Evolutionary conservation across 1,284 basidiomycete species (phyloP).

Genomic region (Spongiforma sp.): DNA sequence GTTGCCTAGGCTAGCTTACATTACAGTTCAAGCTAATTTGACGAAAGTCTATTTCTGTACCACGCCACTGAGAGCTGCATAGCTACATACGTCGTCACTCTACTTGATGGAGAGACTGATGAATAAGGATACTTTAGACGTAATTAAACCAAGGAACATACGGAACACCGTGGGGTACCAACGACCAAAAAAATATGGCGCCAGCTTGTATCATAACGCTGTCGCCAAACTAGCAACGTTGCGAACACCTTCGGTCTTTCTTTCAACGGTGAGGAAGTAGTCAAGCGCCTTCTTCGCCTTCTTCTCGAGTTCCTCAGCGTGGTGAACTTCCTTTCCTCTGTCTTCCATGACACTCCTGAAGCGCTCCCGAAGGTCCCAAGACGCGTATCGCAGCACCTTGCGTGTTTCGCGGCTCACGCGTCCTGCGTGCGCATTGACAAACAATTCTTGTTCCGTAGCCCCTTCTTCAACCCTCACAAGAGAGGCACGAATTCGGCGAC

Average conservation of each 20-base stretch:
- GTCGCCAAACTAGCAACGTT: conserved; percentile 38
- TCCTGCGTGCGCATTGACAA: conserved; percentile 72
- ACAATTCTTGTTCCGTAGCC: conserved; percentile 52
- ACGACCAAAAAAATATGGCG: conserved; percentile 4
- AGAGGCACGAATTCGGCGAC: conserved; percentile 72
- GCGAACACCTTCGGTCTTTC: conserved; percentile 63
- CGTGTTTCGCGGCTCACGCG: conserved; percentile 88
- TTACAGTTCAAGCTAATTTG: too few relatives aligned
- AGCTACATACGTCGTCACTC: conserved; percentile 10
- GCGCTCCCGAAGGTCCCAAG: conserved; percentile 89
- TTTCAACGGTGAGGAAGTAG: conserved; percentile 70
- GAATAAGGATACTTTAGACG: conserved; percentile 18
- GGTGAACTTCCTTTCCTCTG: conserved; percentile 75
- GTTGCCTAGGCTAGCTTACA: too few relatives aligned
- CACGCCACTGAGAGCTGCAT: too few relatives aligned
- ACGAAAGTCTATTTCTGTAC: neutral
- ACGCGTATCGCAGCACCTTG: conserved; percentile 93
- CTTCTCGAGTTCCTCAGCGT: conserved; percentile 76
- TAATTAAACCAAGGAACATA: conserved; percentile 19
- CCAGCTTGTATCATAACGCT: conserved; percentile 23
- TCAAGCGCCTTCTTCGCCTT: conserved; percentile 74
- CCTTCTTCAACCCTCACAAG: conserved; percentile 51
- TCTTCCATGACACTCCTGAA: conserved; percentile 86
- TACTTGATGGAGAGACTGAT: neutral
- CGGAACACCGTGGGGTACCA: conserved; percentile 6